Base-by-base conservation (phyloP, 805 yeast species). In the Ogataea naganishii region DNA sequence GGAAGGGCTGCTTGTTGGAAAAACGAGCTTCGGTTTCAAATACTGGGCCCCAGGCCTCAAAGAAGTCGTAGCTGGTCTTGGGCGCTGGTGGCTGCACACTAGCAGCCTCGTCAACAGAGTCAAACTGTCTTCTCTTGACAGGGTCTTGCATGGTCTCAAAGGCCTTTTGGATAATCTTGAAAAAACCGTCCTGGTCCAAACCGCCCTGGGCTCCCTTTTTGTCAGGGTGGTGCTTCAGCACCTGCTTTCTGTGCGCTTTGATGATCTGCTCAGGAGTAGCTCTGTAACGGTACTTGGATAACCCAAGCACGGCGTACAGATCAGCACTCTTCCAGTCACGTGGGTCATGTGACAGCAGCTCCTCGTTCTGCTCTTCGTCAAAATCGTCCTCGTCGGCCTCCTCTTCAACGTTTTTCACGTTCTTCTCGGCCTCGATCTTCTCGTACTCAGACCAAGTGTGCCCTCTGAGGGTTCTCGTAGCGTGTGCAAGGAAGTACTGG, bases 371-470 rank as follows among this genome's bases (percentile, higher is more conserved):
- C 35, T 76, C 85, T 42, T 78, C 88, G 40, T 75, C 80, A 49
- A 86, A 94, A 31, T 71, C 76, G 34, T 72, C 75, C 43, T 77
- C 79, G 36, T 70, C 74, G 35, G 55, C 60, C 38, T 70, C 52
- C 44, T 72, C 80, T 46, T 82, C 94, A 38, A 75, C 73, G 34
- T 61, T 60, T 47, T 71, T 69, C 49, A 82, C 94, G 59, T 83
- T 83, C 62, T 75, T 77, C 54, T 80, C 94, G 37, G 95, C 95
- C 69, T 88, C 94, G 44, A 86, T 65, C 57, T 81, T 79, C 64
- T 92, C 98, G 52, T 74, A 92, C 63, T 92, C 97, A 33, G 96
- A 85, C 95, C 96, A 92, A 29, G 97, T 85, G 65, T 94, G 96
- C 57, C 95, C 95, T 64, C 95, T 78, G 47, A 88, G 69, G 32